A percentile compares a stretch with the other conserved stretches of the same genome.
phyloP scores from a whole-genome alignment of 2,329 filamentous ascomycete species.

The Beauveria brongniartii region DNA sequence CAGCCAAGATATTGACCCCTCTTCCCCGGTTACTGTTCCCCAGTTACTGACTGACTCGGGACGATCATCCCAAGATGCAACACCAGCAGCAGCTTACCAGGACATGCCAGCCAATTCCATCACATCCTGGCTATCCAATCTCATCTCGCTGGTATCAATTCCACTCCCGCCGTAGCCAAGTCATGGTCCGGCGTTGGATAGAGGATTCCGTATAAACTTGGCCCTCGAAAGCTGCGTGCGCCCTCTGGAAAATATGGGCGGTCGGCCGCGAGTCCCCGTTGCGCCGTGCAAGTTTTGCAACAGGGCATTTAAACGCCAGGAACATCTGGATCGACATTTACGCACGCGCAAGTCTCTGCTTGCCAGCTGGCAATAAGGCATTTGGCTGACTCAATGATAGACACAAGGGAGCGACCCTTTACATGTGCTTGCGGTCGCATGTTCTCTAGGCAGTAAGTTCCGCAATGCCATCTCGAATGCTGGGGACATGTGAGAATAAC shows the following conservation, averaged over 20 bases:
- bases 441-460: conserved; percentile 22
- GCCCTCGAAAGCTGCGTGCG: background rate
- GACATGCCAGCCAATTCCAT: background rate
- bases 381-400: conserved; percentile 14
- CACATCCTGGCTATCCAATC: background rate
- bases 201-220: background rate
- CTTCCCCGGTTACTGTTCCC: background rate
- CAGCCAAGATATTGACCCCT: background rate
- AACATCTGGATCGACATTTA: conserved; percentile 25
- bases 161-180: background rate
- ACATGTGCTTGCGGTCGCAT: conserved; percentile 21
- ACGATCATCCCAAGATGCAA: background rate
- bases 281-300: conserved; percentile 23
- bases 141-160: background rate
- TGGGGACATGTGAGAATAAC: background rate
- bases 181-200: background rate
- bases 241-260: conserved; percentile 6
- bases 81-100: background rate
- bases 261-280: conserved; percentile 13
- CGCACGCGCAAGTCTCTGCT: conserved; percentile 18
- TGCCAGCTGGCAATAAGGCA: background rate
- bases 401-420: conserved; percentile 26
- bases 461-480: background rate
- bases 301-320: conserved; percentile 23
- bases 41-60: background rate